phyloP scores from a whole-genome alignment of 129 eudicot genomes.

The Pulicaria dysenterica region DNA sequence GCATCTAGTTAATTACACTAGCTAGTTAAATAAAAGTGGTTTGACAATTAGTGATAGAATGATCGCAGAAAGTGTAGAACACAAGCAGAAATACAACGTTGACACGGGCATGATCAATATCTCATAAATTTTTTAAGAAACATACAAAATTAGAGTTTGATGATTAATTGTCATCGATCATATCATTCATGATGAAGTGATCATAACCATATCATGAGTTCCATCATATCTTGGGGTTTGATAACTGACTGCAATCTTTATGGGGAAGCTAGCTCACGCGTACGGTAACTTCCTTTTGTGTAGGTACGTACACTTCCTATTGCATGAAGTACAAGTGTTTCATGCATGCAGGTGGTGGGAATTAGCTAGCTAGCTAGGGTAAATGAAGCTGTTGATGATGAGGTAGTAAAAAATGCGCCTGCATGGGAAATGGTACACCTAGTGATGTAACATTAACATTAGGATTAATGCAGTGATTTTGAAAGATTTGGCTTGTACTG shows the following conservation, averaged over 20 bases:
- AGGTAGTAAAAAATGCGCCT: conserved; percentile 42
- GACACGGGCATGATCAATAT: conserved; percentile 39
- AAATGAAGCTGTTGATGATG: conserved; percentile 27
- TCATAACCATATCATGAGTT: conserved; percentile 39
- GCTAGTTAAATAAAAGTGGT: neutral
- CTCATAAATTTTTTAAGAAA: conserved; percentile 26
- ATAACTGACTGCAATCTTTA: conserved; percentile 14
- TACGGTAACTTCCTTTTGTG: neutral
- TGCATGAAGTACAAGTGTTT: conserved; percentile 25
- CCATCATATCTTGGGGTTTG: conserved; percentile 25
- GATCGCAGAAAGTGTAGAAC: conserved; percentile 13
- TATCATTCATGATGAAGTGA: conserved; percentile 32
- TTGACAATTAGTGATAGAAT: neutral
- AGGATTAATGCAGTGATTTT: conserved; percentile 16
- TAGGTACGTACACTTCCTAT: conserved; percentile 18
- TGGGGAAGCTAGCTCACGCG: conserved; percentile 17
- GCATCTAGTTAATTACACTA: no score
- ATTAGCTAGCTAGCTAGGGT: conserved; percentile 21
- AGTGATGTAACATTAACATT: conserved; percentile 8
- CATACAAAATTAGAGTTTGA: conserved; percentile 18
- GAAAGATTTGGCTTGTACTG: conserved; percentile 24
- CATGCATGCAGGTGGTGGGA: conserved; percentile 19
- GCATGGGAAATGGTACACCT: conserved; percentile 61
- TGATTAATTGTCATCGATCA: conserved; percentile 9
- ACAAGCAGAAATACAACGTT: conserved; percentile 29